These are phyloP conservation scores for Phytophthora sansomeana DNA, from an alignment of 352 stramenopile species.

Conservation along the genomic window DNA sequence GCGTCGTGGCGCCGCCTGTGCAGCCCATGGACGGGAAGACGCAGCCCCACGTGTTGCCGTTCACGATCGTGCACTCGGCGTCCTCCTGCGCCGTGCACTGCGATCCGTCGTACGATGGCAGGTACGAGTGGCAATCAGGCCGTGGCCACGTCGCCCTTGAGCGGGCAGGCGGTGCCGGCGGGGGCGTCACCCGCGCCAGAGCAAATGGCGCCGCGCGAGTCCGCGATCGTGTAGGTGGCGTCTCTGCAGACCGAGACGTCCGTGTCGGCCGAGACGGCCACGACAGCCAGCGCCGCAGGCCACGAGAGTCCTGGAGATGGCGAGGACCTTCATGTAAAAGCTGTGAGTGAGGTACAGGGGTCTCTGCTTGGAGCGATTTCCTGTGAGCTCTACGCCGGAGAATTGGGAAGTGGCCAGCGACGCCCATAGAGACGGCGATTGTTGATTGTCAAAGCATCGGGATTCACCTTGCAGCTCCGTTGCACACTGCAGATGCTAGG, in stretches of 20 bases:
- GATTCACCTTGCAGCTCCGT: too few relatives aligned
- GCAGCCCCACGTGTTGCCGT: constrained; percentile 46
- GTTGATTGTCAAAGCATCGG: constrained; percentile 10
- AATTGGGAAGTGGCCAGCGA: constrained; percentile 31
- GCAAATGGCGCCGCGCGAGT: constrained; percentile 55
- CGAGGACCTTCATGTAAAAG: constrained; percentile 27
- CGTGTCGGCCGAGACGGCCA: constrained; percentile 25
- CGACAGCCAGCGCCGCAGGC: constrained; percentile 31
- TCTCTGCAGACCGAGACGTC: constrained; percentile 55
- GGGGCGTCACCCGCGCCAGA: constrained; percentile 49
- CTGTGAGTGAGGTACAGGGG: constrained; percentile 20
- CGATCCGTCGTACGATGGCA: constrained; percentile 51
- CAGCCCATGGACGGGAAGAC: constrained; percentile 42
- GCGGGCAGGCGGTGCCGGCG: constrained; percentile 53
- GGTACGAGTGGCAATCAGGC: constrained; percentile 53
- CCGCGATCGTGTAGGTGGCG: constrained; percentile 51
- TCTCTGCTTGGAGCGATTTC: constrained; percentile 20
- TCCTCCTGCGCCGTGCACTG: constrained; percentile 48
- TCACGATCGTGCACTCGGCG: constrained; percentile 51
- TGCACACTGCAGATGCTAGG: constrained; percentile 26
- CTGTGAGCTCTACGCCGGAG: constrained; percentile 26
- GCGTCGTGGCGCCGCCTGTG: constrained; percentile 20
- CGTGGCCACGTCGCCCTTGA: constrained; percentile 49
- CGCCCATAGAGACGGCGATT: background rate
- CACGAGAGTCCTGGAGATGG: constrained; percentile 26